Conservation (phyloP, 768 basidiomycete genomes). For the Pisolithus tinctorius region DNA sequence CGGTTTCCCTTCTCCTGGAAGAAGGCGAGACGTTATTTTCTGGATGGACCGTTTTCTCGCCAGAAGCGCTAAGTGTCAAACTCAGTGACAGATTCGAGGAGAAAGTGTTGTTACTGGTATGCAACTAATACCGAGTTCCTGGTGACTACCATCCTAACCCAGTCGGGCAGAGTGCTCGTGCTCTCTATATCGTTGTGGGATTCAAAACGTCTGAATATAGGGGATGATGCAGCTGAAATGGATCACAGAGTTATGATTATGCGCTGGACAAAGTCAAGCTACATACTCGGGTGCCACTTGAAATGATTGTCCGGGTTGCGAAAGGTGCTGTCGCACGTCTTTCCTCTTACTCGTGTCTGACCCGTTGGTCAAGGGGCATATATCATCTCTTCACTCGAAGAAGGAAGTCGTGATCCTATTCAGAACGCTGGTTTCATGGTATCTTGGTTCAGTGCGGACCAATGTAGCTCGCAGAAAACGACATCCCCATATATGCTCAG, state of each 20-base stretch:
- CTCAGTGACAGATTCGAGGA: constrained; percentile 85
- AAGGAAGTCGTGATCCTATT: constrained; percentile 77
- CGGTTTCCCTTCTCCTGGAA: constrained; percentile 64
- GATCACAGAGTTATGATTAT: constrained; percentile 82
- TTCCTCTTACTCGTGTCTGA: constrained; percentile 2
- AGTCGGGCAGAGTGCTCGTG: constrained; percentile 30
- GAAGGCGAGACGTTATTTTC: constrained; percentile 73
- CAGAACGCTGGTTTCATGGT: constrained; percentile 89
- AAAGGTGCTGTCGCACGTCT: constrained; percentile 48
- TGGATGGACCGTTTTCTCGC: constrained; percentile 92
- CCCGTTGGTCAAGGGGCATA: constrained; percentile 63
- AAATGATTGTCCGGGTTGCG: constrained; percentile 66
- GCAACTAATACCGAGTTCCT: constrained; percentile 22
- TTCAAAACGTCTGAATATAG: constrained; percentile 1
- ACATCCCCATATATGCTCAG: constrained; percentile 85
- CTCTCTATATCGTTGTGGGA: constrained; percentile 75
- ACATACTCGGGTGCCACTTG: constrained; percentile 84
- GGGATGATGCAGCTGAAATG: constrained; percentile 1
- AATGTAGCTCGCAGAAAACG: constrained; percentile 62
- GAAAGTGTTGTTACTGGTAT: constrained; percentile 84
- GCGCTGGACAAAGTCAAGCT: constrained; percentile 84
- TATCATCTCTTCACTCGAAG: constrained; percentile 89
- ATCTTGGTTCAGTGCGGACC: constrained; percentile 66
- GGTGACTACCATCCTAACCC: constrained; percentile 1
- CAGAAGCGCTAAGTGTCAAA: constrained; percentile 65